Evolutionary conservation across 345 rosid species (phyloP).

Genomic region (Trapa incisa): DNA sequence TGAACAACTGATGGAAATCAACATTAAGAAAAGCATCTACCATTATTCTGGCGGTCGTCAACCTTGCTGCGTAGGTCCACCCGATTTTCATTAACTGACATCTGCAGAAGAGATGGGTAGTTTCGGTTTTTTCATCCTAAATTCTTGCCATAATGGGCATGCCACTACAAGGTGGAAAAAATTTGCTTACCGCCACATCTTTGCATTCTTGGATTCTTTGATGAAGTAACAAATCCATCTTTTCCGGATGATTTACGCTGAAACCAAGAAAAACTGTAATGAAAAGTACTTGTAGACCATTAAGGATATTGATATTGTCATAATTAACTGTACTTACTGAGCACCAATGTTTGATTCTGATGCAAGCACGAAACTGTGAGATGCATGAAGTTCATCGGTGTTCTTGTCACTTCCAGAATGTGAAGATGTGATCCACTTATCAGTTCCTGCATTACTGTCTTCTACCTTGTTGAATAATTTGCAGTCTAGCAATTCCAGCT

Average conservation of each 20-base stretch:
- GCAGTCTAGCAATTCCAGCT: constrained; percentile 3
- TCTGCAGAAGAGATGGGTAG: constrained; percentile 13
- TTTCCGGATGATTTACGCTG: not conserved
- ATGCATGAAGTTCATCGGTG: constrained; percentile 16
- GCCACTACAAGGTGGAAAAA: not conserved
- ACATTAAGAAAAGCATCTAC: constrained; percentile 19
- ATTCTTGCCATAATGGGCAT: constrained; percentile 5
- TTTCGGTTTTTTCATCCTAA: constrained; percentile 3
- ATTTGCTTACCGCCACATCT: constrained; percentile 23
- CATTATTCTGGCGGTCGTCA: constrained; percentile 22
- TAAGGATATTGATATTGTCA: not conserved
- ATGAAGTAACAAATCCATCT: constrained; percentile 10
- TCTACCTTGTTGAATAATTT: not conserved
- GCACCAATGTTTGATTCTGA: constrained; percentile 14
- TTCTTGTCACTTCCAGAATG: constrained; percentile 17
- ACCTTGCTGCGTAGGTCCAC: constrained; percentile 14
- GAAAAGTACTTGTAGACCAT: not conserved
- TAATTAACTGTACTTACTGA: constrained; percentile 14
- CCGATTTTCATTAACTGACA: constrained; percentile 18
- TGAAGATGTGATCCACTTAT: constrained; percentile 8
- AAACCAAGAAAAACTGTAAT: not conserved
- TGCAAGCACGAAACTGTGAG: constrained; percentile 9
- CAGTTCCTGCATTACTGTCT: constrained; percentile 13
- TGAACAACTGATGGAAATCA: not conserved
- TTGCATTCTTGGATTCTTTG: constrained; percentile 19